These are phyloP conservation scores for Trypanosomatidae sp. DNA, from an alignment of 208 protist species.

Conservation along the genomic window DNA sequence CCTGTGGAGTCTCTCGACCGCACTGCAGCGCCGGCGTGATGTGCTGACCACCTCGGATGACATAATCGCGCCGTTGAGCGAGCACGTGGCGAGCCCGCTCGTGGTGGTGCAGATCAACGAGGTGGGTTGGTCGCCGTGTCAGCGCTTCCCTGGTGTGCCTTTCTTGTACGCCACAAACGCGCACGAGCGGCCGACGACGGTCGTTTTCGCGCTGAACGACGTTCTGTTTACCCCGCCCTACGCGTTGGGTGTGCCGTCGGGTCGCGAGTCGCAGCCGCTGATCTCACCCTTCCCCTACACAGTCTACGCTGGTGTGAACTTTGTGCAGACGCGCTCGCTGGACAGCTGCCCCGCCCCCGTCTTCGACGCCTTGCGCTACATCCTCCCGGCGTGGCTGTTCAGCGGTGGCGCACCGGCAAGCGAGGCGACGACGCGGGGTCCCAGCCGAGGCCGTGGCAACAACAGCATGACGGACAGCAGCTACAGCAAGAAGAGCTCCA, in stretches of 20 bases:
- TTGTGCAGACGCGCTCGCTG: constrained; percentile 55
- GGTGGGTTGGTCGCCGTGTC: constrained; percentile 44
- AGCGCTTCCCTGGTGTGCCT: constrained; percentile 44
- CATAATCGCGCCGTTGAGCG: constrained; percentile 45
- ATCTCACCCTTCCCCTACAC: constrained; percentile 46
- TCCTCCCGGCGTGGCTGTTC: too few relatives aligned
- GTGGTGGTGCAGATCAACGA: constrained; percentile 46
- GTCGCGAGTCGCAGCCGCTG: constrained; percentile 31
- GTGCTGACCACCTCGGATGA: constrained; percentile 15
- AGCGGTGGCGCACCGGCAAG: too few relatives aligned
- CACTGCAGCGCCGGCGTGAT: constrained; percentile 55
- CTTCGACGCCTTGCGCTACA: constrained; percentile 43
- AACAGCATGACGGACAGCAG: too few relatives aligned
- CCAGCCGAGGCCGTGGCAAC: too few relatives aligned
- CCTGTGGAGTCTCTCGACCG: constrained; percentile 74
- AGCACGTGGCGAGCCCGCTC: constrained; percentile 74
- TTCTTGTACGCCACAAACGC: too few relatives aligned
- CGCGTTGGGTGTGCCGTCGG: constrained; percentile 38
- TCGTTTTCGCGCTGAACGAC: constrained; percentile 76
- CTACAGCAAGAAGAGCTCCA: too few relatives aligned
- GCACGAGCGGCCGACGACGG: constrained; percentile 21
- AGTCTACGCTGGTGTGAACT: constrained; percentile 71
- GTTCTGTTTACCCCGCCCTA: constrained; percentile 63
- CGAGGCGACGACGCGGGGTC: too few relatives aligned
- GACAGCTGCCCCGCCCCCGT: constrained; percentile 52